Evolutionary conservation across 331 rosid species (phyloP).

Genomic region (Pyracantha coccinea): DNA sequence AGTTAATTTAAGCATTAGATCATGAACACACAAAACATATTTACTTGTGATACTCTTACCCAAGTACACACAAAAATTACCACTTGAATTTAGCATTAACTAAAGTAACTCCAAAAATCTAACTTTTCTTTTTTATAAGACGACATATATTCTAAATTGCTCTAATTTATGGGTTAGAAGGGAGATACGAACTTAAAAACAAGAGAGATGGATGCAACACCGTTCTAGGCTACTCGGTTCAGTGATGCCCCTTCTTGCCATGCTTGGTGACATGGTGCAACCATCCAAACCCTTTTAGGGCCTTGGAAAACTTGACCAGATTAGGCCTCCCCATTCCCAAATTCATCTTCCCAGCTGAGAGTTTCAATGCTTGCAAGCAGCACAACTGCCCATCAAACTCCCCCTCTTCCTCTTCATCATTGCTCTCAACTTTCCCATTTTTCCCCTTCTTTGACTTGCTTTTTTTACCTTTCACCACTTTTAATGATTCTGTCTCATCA

Average conservation of each 20-base stretch:
- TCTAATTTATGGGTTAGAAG: too few relatives aligned
- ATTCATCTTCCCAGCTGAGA: constrained; percentile 87
- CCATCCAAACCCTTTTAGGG: constrained; percentile 84
- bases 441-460: constrained; percentile 45
- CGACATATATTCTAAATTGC: too few relatives aligned
- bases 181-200: background rate
- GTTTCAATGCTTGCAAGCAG: constrained; percentile 86
- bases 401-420: constrained; percentile 22
- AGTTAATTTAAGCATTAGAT: background rate
- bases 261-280: constrained; percentile 57
- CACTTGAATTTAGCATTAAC: background rate
- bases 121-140: too few relatives aligned
- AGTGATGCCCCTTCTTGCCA: constrained; percentile 38
- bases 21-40: constrained; percentile 9
- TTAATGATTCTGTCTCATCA: constrained; percentile 54
- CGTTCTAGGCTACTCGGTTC: too few relatives aligned
- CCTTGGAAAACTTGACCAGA: constrained; percentile 74
- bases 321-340: constrained; percentile 83
- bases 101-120: background rate
- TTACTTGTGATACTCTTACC: constrained; percentile 13
- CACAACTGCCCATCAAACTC: constrained; percentile 44
- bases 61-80: background rate
- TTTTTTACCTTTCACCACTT: constrained; percentile 20
- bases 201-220: background rate
- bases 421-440: constrained; percentile 11